Percentiles rank a stretch among this genome's conserved stretches.
These are phyloP conservation scores for Neofusicoccum ribis DNA, from an alignment of 2,329 filamentous ascomycete genomes.

Conservation along the genomic window DNA sequence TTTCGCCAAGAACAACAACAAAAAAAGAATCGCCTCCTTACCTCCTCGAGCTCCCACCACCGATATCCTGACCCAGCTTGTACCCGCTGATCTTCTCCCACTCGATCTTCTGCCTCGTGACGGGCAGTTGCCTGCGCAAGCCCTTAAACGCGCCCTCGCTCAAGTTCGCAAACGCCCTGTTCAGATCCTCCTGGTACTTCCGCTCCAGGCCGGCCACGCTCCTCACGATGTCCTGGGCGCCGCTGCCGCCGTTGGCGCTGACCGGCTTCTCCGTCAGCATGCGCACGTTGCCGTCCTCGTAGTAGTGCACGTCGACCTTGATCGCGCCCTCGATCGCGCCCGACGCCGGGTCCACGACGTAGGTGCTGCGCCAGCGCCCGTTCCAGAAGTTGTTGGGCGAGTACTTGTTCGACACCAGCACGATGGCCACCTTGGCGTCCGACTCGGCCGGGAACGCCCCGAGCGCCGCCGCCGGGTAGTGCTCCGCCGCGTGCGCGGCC, in stretches of 20 bases:
- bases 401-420: slow-evolving; percentile 95
- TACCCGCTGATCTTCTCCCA: slow-evolving; percentile 99
- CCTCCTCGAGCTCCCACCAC: slow-evolving; percentile 41
- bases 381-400: slow-evolving; percentile 99
- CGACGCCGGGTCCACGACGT: slow-evolving; percentile 70
- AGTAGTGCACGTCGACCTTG: slow-evolving; percentile 97
- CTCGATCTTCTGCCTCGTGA: slow-evolving; percentile 97
- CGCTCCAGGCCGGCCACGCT: slow-evolving; percentile 80
- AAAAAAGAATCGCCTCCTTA: not conserved
- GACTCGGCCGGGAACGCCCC: slow-evolving; percentile 78
- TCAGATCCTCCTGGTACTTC: slow-evolving; percentile 95
- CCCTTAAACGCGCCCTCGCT: slow-evolving; percentile 96
- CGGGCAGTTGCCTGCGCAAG: slow-evolving; percentile 85
- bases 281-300: slow-evolving; percentile 97
- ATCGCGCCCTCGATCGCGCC: slow-evolving; percentile 71
- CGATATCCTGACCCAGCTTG: slow-evolving; percentile 55
- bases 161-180: slow-evolving; percentile 81
- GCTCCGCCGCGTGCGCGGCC: slow-evolving; percentile 75
- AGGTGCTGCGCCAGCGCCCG: slow-evolving; percentile 90
- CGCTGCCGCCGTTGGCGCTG: slow-evolving; percentile 57
- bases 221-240: slow-evolving; percentile 69
- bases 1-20: not conserved
- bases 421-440: slow-evolving; percentile 73
- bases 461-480: slow-evolving; percentile 79
- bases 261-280: slow-evolving; percentile 84